Percentiles rank a stretch among this genome's conserved stretches.
These are phyloP conservation scores for Fusarium protoensiforme DNA, from an alignment of 2,329 filamentous ascomycete species.

Conservation along the genomic window DNA sequence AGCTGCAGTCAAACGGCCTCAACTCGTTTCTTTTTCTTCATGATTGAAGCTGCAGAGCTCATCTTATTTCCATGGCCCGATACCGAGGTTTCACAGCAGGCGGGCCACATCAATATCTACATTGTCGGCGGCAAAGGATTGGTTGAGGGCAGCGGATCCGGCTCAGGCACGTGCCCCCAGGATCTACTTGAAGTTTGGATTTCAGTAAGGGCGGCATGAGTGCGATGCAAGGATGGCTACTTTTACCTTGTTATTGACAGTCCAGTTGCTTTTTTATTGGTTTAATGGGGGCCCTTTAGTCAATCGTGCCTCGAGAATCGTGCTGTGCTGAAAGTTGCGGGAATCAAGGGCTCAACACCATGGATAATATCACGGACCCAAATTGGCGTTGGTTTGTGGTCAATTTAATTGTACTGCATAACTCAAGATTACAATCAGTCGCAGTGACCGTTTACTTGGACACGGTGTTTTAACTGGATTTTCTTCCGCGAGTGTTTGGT, in stretches of 20 bases:
- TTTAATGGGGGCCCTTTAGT: neutral
- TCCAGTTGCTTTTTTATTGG: neutral
- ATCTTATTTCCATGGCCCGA: neutral
- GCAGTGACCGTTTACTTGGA: neutral
- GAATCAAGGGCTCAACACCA: neutral
- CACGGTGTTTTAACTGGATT: neutral
- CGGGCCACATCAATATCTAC: neutral
- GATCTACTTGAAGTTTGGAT: neutral
- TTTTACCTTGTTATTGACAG: neutral
- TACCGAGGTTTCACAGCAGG: neutral
- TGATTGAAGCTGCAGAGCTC: neutral
- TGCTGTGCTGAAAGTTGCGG: neutral
- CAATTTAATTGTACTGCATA: neutral
- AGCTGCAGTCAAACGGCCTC: neutral
- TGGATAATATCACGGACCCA: neutral
- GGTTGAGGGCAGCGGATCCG: neutral
- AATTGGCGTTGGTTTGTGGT: neutral
- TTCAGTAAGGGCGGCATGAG: neutral
- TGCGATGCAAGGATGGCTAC: neutral
- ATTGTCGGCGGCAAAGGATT: neutral
- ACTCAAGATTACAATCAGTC: neutral
- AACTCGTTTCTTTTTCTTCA: neutral
- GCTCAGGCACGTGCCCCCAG: neutral
- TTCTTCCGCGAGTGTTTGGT: neutral
- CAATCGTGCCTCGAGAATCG: neutral